Base-by-base conservation (phyloP, 805 yeast species). In the Yarrowia sp. region DNA sequence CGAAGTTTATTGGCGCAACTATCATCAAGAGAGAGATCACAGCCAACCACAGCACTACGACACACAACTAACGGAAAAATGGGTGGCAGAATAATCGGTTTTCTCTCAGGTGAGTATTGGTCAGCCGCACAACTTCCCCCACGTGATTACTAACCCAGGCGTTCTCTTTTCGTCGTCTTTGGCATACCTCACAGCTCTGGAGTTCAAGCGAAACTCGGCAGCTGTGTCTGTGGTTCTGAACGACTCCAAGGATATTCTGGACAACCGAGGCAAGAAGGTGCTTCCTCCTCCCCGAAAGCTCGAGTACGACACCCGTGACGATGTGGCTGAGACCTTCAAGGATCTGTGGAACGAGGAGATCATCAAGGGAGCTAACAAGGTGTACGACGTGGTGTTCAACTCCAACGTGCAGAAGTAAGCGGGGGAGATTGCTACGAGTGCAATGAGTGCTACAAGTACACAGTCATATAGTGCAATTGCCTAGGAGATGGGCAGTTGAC, bases 311-410 rank as follows among this genome's bases (percentile, higher is more conserved):
- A 79, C 82, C 38, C 82, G 90, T 40, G 77, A 80, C 11, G 76
- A 79, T 32, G 70, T 86, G 41, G 74, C 74, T 10, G 92, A 91
- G 76, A 88, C 92, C 0, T 80, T 85, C 70, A 89, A 87, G 72
- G 96, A 90, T 74, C 82, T 90, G 50, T 90, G 97, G 97, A 88
- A 90, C 75, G 87, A 85, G 55, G 93, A 89, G 75, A 83, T 90
- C 67, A 82, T 89, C 69, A 81, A 80, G 53, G 83, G 84, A 70
- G 90, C 87, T 26, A 86, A 86, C 72, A 88, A 89, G 85, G 72
- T 89, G 45, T 59, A 59, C 26, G 65, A 59, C 35, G 35, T 59
- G 11, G 35, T 59, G 16, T 59, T 59, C 65, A 45, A 32, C 41
- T 43, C 52, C 65, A 59, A 59, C 52, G 42, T 59, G 16, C 65